Evolutionary conservation across 2,329 filamentous ascomycete genomes (phyloP), one percentile per base, ranked within the genome.

Genomic region (Verticillium tricorpus): DNA sequence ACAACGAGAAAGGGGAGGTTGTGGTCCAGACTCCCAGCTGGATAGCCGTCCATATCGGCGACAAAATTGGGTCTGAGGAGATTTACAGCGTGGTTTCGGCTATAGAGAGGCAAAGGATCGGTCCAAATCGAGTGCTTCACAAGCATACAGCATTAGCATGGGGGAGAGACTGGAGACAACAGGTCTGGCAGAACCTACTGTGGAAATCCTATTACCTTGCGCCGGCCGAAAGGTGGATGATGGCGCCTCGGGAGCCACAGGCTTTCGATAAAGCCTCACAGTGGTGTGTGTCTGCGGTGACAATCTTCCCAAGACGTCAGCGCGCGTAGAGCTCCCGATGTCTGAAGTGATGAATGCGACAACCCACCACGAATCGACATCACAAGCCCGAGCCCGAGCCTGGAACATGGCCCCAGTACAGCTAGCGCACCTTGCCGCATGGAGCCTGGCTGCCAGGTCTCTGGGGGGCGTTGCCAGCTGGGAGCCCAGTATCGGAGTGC

Each of bases 1-100:
- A 96, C 84, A 56, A 96, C 80, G 64, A 98, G 78, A 62, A 97
- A 83, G 39, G 94, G 94, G 69, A 96, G 83, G 77, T 95, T 96
- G 77, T 95, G 93, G 73, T 89, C 86, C 74, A 96, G 82, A 79
- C 93, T 96, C 75, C 89, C 89, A 62, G 79, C 74, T 60, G 91
- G 90, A 77, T 92, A 94, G 69, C 85, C 90, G 76, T 95, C 90
- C 91, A 95, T 95, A 65, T 68, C 71, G 54, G 19, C 32, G 28
- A 31, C 56, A 37, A 52, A 52, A 52, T 14, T 7, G 15, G 14
- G 14, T 7, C 6, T 17, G 22, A n/a, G 37, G 37, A 45, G 40
- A 7, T 57, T 32, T 28, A 61, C 67, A 78, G 79, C 73, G 74
- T 37, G 25, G 19, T 34, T 14, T 32, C 52, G 59, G 35, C 45